Evolutionary conservation across 352 stramenopile genomes (phyloP), one percentile per base, ranked within the genome.

Genomic region (Pythium diclinum): DNA sequence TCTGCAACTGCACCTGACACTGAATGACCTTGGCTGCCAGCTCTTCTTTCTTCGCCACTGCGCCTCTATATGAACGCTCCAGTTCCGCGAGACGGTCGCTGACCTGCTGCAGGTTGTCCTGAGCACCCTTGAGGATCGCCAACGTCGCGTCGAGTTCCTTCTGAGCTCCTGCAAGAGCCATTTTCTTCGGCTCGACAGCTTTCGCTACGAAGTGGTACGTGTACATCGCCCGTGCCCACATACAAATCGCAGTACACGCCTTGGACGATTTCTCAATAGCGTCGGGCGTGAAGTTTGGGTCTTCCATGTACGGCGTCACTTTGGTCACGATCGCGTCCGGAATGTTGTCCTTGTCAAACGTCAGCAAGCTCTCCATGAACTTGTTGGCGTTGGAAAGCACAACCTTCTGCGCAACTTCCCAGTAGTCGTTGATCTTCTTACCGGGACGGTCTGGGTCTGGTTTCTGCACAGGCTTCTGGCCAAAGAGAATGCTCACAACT

Each of bases 331-430:
- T 94, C 8, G 81, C 80, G 56, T 97, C 89, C 0, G 89, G 86
- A 40, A 98, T 98, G 63, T 98, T 97, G 63, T 98, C 91, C 65
- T 98, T 98, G 73, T 97, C 91, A 51, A 97, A 97, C 7, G 80
- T 79, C 33, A 97, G 65, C 19, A 97, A 61, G 21, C 81, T 94
- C 48, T 96, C 83, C 75, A 97, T 84, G 60, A 98, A 97, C 52
- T 93, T 95, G 67, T 96, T 96, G 33, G 90, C 87, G 64, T 97
- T 96, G n/a, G 80, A 91, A 5, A 98, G 77, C 59, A 98, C 80
- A 11, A 94, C 79, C 30, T 97, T 96, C 59, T 96, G 85, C 0
- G 85, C 85, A 4, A 94, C 85, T 64, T 96, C 89, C 85, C 90
- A 96, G 55, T 95, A 97, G 59, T 97, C 89, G 33, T 92, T 87